Evolutionary conservation across 2,329 filamentous ascomycete genomes (phyloP).

Genomic region (Paecilomyces sp.): DNA sequence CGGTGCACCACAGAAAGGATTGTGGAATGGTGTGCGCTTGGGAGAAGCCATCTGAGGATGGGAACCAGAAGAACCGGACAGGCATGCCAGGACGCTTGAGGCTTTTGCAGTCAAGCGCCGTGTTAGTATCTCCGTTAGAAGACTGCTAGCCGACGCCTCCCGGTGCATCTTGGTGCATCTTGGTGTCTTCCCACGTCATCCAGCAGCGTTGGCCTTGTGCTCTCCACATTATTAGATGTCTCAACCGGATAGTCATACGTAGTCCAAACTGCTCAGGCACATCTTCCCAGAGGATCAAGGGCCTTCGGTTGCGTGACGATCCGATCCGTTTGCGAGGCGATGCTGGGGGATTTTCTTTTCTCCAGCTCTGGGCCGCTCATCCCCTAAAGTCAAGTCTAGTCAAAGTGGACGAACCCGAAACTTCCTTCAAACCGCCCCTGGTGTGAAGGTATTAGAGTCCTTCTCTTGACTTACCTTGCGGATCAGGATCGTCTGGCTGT

Average conservation of each 20-base stretch:
- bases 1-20: background rate
- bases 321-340: background rate
- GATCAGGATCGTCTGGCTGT: background rate
- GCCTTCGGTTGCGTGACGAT: background rate
- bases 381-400: background rate
- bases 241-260: background rate
- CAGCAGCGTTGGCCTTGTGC: background rate
- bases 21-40: background rate
- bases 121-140: background rate
- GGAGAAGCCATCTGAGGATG: background rate
- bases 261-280: background rate
- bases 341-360: background rate
- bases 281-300: background rate
- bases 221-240: background rate
- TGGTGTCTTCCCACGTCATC: slow-evolving; percentile 1
- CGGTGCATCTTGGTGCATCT: background rate
- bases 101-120: background rate
- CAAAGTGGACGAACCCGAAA: background rate
- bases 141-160: background rate
- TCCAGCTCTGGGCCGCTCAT: background rate
- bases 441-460: background rate
- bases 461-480: background rate
- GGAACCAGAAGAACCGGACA: background rate
- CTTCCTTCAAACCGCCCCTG: background rate
- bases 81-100: background rate